Evolutionary conservation across 371 early-diverging fungal species (phyloP).

Genomic region (Rhizopus sp.): DNA sequence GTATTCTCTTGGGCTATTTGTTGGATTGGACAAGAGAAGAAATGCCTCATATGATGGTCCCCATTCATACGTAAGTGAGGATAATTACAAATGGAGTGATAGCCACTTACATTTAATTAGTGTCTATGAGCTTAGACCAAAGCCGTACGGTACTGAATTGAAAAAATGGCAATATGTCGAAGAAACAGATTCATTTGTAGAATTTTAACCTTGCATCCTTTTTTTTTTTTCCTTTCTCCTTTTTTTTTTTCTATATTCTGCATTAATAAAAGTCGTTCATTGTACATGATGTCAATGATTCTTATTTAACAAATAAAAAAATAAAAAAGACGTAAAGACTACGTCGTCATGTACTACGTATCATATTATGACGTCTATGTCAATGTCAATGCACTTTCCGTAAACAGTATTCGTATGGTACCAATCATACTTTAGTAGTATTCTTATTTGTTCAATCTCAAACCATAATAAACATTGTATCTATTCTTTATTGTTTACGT

Average conservation of each 20-base stretch:
- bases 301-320: too few species aligned
- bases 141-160: constrained; percentile 81
- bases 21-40: constrained; percentile 69
- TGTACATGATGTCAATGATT: too few species aligned
- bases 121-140: constrained; percentile 64
- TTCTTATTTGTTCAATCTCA: too few species aligned
- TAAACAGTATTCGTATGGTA: too few species aligned
- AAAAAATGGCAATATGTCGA: constrained; percentile 57
- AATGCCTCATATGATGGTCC: constrained; percentile 66
- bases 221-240: neutral
- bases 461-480: too few species aligned
- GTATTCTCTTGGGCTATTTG: constrained; percentile 80
- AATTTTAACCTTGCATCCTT: constrained; percentile 26
- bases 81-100: neutral
- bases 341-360: too few species aligned
- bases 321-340: too few species aligned
- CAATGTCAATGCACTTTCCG: too few species aligned
- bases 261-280: neutral
- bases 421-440: too few species aligned
- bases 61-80: constrained; percentile 47
- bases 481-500: too few species aligned
- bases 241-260: neutral
- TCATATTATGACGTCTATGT: too few species aligned
- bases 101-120: constrained; percentile 12
- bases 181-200: constrained; percentile 52